phyloP scores from a whole-genome alignment of 179 eudicot genomes.

The Amaranthus tricolor region DNA sequence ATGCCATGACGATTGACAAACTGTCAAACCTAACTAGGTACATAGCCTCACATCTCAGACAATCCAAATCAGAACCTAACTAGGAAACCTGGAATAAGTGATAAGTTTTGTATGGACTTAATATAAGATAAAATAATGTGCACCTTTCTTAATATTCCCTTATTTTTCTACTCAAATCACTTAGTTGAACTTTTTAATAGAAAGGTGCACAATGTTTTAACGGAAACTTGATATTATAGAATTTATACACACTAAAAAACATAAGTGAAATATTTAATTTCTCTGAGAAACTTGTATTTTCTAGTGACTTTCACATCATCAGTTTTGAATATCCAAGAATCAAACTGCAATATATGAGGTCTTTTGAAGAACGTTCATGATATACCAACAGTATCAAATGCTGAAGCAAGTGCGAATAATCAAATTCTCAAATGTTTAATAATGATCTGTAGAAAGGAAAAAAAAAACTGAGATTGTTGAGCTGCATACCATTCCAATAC shows the following conservation, averaged over 20 bases:
- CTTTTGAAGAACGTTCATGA: not conserved
- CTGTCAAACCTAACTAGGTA: not conserved
- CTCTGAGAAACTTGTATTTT: not conserved
- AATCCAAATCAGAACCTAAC: not conserved
- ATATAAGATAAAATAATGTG: too few relatives aligned
- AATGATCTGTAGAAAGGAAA: not conserved
- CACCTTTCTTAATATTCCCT: too few relatives aligned
- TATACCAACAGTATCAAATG: not conserved
- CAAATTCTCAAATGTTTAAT: not conserved
- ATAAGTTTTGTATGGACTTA: not conserved
- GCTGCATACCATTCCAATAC: constrained; percentile 22
- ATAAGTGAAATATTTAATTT: not conserved
- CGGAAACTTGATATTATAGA: too few relatives aligned
- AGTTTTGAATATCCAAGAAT: not conserved
- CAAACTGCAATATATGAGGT: not conserved
- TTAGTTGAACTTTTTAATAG: too few relatives aligned
- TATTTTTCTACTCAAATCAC: too few relatives aligned
- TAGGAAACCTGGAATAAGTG: not conserved
- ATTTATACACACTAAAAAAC: too few relatives aligned
- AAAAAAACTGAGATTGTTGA: constrained; percentile 1
- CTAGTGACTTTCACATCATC: not conserved
- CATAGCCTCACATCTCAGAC: not conserved
- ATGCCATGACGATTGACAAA: not conserved
- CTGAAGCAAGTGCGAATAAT: not conserved
- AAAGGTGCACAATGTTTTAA: too few relatives aligned